A percentile compares a stretch with the other conserved stretches of the same genome.
phyloP scores from a whole-genome alignment of 2,329 filamentous ascomycete species.

The Trichoderma gracile region DNA sequence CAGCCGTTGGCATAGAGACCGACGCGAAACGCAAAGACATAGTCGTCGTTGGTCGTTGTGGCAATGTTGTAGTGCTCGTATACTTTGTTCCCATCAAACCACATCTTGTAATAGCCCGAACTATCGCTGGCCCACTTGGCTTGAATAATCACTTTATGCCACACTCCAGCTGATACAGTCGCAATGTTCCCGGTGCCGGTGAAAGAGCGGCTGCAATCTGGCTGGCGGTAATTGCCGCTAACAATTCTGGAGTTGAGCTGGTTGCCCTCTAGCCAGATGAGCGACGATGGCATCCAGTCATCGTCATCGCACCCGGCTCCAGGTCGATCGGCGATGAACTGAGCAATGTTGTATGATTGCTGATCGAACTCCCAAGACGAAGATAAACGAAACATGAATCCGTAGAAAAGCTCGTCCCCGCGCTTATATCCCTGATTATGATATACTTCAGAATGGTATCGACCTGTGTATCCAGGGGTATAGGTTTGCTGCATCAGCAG shows the following conservation, averaged over 20 bases:
- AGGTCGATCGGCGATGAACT: constrained; percentile 53
- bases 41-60: constrained; percentile 47
- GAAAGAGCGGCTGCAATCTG: constrained; percentile 31
- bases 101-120: constrained; percentile 48
- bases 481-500: constrained; percentile 50
- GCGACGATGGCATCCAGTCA: constrained; percentile 50
- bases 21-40: constrained; percentile 47
- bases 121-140: constrained; percentile 46
- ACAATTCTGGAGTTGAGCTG: constrained; percentile 46
- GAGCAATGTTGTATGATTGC: constrained; percentile 50
- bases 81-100: constrained; percentile 49
- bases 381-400: constrained; percentile 51
- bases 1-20: constrained; percentile 45
- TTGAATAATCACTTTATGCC: constrained; percentile 50
- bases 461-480: constrained; percentile 43
- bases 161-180: constrained; percentile 46
- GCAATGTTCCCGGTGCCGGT: constrained; percentile 34
- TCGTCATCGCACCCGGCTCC: constrained; percentile 45
- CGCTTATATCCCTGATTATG: constrained; percentile 47
- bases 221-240: constrained; percentile 32
- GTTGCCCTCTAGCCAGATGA: constrained; percentile 49
- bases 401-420: constrained; percentile 50
- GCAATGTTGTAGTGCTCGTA: constrained; percentile 41
- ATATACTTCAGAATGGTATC: constrained; percentile 51
- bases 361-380: constrained; percentile 47